phyloP scores from a whole-genome alignment of 495 filamentous ascomycete genomes.

The Pseudoneurospora amorphoporcata region DNA sequence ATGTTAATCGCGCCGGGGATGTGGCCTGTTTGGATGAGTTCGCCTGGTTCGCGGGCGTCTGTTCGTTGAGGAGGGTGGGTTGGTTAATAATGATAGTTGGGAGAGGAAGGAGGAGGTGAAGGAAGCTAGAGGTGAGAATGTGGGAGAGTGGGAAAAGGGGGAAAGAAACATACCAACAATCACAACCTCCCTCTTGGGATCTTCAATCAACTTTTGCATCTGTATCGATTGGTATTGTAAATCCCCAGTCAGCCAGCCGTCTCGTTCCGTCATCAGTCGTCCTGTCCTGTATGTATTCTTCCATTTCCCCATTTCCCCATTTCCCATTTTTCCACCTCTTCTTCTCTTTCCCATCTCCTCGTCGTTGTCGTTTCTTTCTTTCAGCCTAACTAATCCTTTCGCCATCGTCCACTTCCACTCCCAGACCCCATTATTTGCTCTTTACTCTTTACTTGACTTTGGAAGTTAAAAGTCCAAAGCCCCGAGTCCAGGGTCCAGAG shows the following conservation, averaged over 20 bases:
- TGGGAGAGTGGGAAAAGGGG: not conserved
- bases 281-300: not conserved
- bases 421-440: not conserved
- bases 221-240: not conserved
- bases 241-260: not conserved
- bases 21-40: slow-evolving; percentile 54
- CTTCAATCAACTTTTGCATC: slow-evolving; percentile 12
- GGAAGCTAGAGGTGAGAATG: not conserved
- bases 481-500: too few species aligned
- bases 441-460: too few species aligned
- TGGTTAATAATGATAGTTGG: not conserved
- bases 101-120: not conserved
- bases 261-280: not conserved
- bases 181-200: slow-evolving; percentile 2
- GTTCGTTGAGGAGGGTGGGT: slow-evolving; percentile 14
- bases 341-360: not conserved
- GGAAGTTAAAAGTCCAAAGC: too few species aligned
- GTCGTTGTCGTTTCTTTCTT: not conserved
- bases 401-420: not conserved
- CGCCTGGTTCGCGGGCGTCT: slow-evolving; percentile 81
- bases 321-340: not conserved
- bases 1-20: slow-evolving; percentile 77
- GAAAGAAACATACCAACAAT: slow-evolving; percentile 16
- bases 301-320: not conserved
- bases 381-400: too few species aligned